These are phyloP conservation scores for Lachnellula hyalina DNA, from an alignment of 2,329 filamentous ascomycete genomes.

Conservation along the genomic window DNA sequence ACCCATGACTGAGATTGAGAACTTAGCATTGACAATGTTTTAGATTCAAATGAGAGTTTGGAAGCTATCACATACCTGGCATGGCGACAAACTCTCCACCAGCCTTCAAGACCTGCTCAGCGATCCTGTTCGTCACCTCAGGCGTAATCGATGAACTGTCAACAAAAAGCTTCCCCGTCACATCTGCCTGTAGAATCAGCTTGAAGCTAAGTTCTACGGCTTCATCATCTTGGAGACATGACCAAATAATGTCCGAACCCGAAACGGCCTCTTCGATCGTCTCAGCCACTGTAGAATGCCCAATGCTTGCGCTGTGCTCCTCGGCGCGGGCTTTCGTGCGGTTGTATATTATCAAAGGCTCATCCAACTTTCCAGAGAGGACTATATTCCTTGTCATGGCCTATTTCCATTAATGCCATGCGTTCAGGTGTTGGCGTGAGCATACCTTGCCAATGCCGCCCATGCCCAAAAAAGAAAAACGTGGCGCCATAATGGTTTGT, in stretches of 20 bases:
- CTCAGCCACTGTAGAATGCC: not conserved
- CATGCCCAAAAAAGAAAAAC: no score
- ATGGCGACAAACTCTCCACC: conserved; percentile 4
- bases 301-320: not conserved
- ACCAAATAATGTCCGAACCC: not conserved
- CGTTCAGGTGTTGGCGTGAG: not conserved
- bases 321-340: not conserved
- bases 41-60: no score
- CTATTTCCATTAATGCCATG: not conserved
- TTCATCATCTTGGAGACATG: not conserved
- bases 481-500: no score
- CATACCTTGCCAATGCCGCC: no score
- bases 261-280: not conserved
- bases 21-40: no score
- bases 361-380: not conserved
- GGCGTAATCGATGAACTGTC: conserved; percentile 1
- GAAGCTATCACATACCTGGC: not conserved
- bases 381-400: not conserved
- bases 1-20: not conserved
- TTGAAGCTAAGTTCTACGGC: not conserved
- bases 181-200: not conserved
- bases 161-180: conserved; percentile 2
- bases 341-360: not conserved
- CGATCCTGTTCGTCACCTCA: not conserved
- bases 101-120: not conserved